Evolutionary conservation across 768 basidiomycete species (phyloP).

Genomic region (Chlorophyllum brunneum): DNA sequence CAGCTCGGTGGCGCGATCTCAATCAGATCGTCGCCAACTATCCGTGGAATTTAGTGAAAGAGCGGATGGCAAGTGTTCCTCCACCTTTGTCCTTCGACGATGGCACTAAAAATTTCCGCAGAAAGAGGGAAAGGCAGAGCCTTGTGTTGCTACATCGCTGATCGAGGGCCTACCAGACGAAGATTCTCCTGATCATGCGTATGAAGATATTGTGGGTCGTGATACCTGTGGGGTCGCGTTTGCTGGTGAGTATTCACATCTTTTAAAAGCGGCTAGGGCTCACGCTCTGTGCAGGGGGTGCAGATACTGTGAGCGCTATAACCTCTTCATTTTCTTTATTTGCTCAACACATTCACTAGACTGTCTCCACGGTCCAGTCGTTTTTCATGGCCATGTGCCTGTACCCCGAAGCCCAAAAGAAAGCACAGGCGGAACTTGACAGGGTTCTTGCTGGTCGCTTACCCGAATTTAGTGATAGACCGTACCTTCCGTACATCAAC

Average conservation of each 20-base stretch:
- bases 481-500: constrained; percentile 28
- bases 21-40: too few species aligned
- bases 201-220: constrained; percentile 4
- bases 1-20: constrained; percentile 24
- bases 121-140: background rate
- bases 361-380: constrained; percentile 14
- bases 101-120: background rate
- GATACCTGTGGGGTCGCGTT: constrained; percentile 5
- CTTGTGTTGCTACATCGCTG: constrained; percentile 9
- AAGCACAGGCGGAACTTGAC: constrained; percentile 16
- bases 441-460: constrained; percentile 22
- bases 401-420: constrained; percentile 15
- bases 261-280: background rate
- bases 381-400: constrained; percentile 19
- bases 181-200: background rate
- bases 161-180: constrained; percentile 8
- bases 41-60: constrained; percentile 28
- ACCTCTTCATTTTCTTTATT: background rate
- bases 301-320: constrained; percentile 11
- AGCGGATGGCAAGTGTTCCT: constrained; percentile 26
- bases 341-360: background rate
- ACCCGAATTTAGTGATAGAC: constrained; percentile 24
- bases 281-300: background rate
- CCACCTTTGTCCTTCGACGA: background rate
- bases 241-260: background rate